Evolutionary conservation across 2,329 filamentous ascomycete genomes (phyloP), one percentile per base, ranked within the genome.

Genomic region (Colletotrichum melonis): DNA sequence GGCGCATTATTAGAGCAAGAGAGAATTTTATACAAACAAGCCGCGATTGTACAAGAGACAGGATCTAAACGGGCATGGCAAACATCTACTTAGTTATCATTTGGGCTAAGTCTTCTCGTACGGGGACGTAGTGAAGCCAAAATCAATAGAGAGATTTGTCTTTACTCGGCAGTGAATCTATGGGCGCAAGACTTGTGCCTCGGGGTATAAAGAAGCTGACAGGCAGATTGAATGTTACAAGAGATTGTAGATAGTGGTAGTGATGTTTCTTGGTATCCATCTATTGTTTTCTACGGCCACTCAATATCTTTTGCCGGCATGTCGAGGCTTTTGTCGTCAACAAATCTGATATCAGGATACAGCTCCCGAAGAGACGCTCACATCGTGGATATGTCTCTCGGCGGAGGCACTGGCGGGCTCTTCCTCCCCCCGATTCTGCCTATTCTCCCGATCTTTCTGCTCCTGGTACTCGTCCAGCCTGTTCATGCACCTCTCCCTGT

Each of bases 401-500:
- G 58, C 14, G 58, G 58, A 42, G 32, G 35, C 35, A 46, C 4
- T 2, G 32, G 35, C 58, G 38, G 38, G 14, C 32, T 26, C 14
- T 26, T 60, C 22, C 1, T 60, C 12, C 38, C 57, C 32, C 26
- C 22, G 35, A 28, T n/a, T n/a, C 35, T 60, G 30, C 35, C 57
- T 7, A 12, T 28, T 19, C 8, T 5, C 35, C 35, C 58, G 35
- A 6, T 60, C 14, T 8, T 26, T 11, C 24, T 28, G 58, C 35
- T 60, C 11, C 58, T 28, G 58, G 8, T 46, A 46, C 58, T 60
- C 14, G 6, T 60, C 35, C 35, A 60, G 58, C 54, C 67, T 65
- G 38, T 42, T 28, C 54, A 65, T 69, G 4, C 59, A 69, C 26
- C 60, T 69, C 60, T 69, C 67, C 16, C 52, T 65, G 22, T 69